Conservation (phyloP, 129 eudicot genomes). For the Tanacetum coccineum region DNA sequence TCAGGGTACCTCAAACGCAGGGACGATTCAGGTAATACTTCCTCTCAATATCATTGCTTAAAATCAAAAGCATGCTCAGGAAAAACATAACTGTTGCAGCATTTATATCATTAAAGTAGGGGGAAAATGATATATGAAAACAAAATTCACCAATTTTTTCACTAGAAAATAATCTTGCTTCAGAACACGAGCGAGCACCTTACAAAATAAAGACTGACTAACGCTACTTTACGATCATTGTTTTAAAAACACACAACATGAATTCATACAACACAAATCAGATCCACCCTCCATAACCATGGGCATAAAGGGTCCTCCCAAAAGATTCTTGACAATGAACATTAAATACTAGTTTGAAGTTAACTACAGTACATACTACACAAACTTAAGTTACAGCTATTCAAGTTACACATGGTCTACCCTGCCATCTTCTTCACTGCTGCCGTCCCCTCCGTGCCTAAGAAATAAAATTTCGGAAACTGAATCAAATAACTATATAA, state of each 20-base stretch:
- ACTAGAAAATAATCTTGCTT: neutral
- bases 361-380: constrained; percentile 24
- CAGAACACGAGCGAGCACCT: neutral
- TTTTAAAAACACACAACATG: constrained; percentile 11
- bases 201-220: neutral
- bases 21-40: too few species aligned
- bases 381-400: constrained; percentile 11
- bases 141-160: neutral
- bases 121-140: neutral
- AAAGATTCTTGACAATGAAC: neutral
- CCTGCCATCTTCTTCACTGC: constrained; percentile 61
- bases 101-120: too few species aligned
- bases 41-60: too few species aligned
- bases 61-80: too few species aligned
- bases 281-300: constrained; percentile 5
- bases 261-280: constrained; percentile 3
- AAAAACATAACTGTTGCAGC: too few species aligned
- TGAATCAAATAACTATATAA: neutral
- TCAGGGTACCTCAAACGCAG: too few species aligned
- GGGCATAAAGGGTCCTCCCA: constrained; percentile 11
- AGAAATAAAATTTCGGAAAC: constrained; percentile 11
- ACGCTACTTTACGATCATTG: constrained; percentile 10
- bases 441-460: constrained; percentile 81
- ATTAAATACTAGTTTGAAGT: constrained; percentile 19
- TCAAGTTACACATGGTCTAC: constrained; percentile 44